These are phyloP conservation scores for Lodderomyces oxycetoniae DNA, from an alignment of 1,139 yeast species.

Conservation along the genomic window DNA sequence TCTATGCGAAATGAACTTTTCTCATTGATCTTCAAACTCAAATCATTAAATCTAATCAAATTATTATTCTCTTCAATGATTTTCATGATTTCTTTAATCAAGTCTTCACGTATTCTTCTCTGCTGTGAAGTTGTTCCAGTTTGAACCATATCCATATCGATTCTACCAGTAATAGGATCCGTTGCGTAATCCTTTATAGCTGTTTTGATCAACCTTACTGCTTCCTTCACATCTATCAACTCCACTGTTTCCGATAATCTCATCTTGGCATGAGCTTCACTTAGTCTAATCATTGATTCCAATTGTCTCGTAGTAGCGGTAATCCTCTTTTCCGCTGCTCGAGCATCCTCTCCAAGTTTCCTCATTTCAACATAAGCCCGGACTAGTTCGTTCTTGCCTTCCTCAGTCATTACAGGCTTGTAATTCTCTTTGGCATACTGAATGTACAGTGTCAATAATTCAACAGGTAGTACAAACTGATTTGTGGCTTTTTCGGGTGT, in stretches of 20 bases:
- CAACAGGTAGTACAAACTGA: conserved; percentile 73
- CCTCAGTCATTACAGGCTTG: conserved; percentile 72
- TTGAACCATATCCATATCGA: conserved; percentile 95
- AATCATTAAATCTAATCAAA: conserved; percentile 55
- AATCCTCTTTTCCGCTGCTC: conserved; percentile 82
- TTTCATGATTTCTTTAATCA: conserved; percentile 55
- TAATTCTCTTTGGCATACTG: conserved; percentile 85
- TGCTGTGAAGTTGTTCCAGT: conserved; percentile 93
- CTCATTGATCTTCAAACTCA: conserved; percentile 63
- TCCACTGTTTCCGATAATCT: conserved; percentile 69
- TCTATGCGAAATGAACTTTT: conserved; percentile 67
- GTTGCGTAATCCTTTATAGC: conserved; percentile 98
- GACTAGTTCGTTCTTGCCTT: conserved; percentile 84
- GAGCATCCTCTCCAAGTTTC: conserved; percentile 84
- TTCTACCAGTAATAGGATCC: conserved; percentile 93
- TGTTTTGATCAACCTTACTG: conserved; percentile 83
- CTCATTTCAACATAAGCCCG: conserved; percentile 90
- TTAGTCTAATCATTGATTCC: conserved; percentile 88
- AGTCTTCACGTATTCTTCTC: conserved; percentile 71
- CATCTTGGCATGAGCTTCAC: conserved; percentile 98
- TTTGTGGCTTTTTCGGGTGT: conserved; percentile 66
- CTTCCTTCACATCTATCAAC: conserved; percentile 83
- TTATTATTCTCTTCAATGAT: conserved; percentile 41
- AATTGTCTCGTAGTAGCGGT: conserved; percentile 98
- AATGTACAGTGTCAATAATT: conserved; percentile 79